Base-by-base conservation (phyloP, 75 land plant genomes). In the Selaginella tamariscina region DNA sequence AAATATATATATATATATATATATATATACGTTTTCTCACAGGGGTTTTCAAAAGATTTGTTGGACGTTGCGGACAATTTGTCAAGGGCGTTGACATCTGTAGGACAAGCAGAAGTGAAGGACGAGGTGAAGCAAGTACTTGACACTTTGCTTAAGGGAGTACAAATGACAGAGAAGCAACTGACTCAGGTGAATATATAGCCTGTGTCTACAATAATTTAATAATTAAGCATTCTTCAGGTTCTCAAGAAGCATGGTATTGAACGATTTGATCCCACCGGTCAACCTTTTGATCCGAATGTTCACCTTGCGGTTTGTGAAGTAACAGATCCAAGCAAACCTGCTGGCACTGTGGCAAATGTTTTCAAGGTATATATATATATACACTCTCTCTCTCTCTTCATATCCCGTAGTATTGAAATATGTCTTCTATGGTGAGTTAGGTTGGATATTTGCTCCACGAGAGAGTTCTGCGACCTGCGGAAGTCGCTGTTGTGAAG, bases 11-110 rank as follows among this genome's bases (percentile, higher is more conserved):
- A 24, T 26, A 28, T 21, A 2, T 2, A 66, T 29, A 26, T 70
- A 13, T 24, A 23, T 15, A 26, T 68, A 31, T 13, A 33, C 67
- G 54, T 54, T 73, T 9, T 65, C 29, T 59, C 71, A 64, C 85
- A 93, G 98, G 82, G 56, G 21, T 89, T 93, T 82, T 95, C 98
- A 33, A 89, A 90, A 79, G 65, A 79, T 67, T 69, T 93, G 64
- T 72, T 93, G 39, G 98, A 93, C 72, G 96, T 93, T 70, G 88
- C 96, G 66, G 98, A 93, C 69, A 93, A 86, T 69, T 74, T 93
- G 22, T 84, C 79, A 55, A 83, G 98, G 56, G 96, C 96, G 64
- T 81, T 84, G 33, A 5, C 49, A 15, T 39, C 49, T 15, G 49
- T 39, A 5, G 49, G 49, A 39, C 49, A 39, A 15, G 79, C 81